Conservation (phyloP, 805 yeast species). For the Wickerhamomyces alni region DNA sequence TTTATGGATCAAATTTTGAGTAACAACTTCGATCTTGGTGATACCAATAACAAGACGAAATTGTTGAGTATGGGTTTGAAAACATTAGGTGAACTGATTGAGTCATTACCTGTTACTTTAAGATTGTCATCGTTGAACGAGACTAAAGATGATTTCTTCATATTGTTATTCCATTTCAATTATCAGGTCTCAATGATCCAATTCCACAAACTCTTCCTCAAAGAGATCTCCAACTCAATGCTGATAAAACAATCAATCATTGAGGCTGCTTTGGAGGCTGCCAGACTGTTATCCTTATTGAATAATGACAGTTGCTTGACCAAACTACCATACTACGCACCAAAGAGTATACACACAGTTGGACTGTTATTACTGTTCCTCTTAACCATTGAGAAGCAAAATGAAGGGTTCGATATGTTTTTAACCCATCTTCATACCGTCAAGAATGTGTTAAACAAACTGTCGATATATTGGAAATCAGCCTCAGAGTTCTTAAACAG, state of each 20-base stretch:
- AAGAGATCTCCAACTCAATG: slow-evolving; percentile 4
- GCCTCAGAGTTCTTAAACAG: not conserved
- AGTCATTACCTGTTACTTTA: slow-evolving; percentile 17
- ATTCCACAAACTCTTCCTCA: slow-evolving; percentile 18
- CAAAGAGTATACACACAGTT: slow-evolving; percentile 6
- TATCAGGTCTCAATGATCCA: slow-evolving; percentile 19
- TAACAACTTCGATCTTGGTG: slow-evolving; percentile 27
- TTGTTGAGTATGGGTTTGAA: slow-evolving; percentile 21
- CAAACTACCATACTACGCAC: slow-evolving; percentile 13
- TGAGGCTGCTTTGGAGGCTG: slow-evolving; percentile 14
- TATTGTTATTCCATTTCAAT: slow-evolving; percentile 20
- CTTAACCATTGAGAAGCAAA: not conserved
- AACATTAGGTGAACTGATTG: slow-evolving; percentile 19
- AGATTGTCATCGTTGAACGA: slow-evolving; percentile 1
- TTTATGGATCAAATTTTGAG: slow-evolving; percentile 30
- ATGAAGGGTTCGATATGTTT: not conserved
- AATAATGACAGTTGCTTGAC: slow-evolving; percentile 1
- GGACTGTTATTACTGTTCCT: slow-evolving; percentile 8
- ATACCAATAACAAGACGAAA: slow-evolving; percentile 22
- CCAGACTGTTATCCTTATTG: not conserved
- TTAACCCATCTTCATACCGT: not conserved
- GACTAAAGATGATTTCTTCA: slow-evolving; percentile 5
- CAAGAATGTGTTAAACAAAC: not conserved
- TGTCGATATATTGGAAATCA: not conserved
- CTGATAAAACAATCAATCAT: slow-evolving; percentile 15